Evolutionary conservation across 2,329 filamentous ascomycete species (phyloP).

Genomic region (Ilyonectria mors-panacis): DNA sequence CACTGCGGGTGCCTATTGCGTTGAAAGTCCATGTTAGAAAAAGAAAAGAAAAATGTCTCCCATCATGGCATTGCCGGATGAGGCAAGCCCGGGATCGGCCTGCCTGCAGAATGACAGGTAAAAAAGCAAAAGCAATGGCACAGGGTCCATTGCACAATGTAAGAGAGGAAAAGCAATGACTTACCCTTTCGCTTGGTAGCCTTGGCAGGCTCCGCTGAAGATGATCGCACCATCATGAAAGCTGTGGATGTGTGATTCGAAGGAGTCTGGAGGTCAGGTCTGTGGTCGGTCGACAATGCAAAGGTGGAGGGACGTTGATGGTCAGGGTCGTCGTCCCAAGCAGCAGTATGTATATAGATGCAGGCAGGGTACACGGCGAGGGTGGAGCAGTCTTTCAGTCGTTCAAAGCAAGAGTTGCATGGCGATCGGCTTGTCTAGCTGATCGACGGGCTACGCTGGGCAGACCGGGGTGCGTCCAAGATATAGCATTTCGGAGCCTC

Average conservation of each 20-base stretch:
- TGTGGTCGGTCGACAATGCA: slow-evolving; percentile 7
- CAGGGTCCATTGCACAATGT: neutral
- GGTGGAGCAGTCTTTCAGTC: slow-evolving; percentile 39
- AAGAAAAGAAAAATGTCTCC: neutral
- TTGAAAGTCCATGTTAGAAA: slow-evolving; percentile 4
- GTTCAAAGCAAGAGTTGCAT: slow-evolving; percentile 47
- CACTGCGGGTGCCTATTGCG: slow-evolving; percentile 76
- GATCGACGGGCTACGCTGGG: slow-evolving; percentile 40
- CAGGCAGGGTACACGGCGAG: slow-evolving; percentile 30
- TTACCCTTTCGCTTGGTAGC: slow-evolving; percentile 63
- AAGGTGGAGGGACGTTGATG: slow-evolving; percentile 10
- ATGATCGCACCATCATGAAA: slow-evolving; percentile 57
- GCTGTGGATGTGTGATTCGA: slow-evolving; percentile 19
- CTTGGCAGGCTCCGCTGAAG: slow-evolving; percentile 61
- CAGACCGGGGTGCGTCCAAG: slow-evolving; percentile 34
- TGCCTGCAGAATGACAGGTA: slow-evolving; percentile 4
- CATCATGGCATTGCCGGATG: neutral
- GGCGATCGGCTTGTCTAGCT: slow-evolving; percentile 46
- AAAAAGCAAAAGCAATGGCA: slow-evolving; percentile 17
- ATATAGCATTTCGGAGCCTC: slow-evolving; percentile 32
- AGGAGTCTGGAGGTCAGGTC: slow-evolving; percentile 3
- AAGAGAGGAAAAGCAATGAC: slow-evolving; percentile 31
- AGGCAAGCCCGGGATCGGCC: slow-evolving; percentile 15
- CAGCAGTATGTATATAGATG: slow-evolving; percentile 43
- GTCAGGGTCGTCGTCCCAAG: slow-evolving; percentile 22